Base-by-base conservation (phyloP, 192 early-diverging fungal species). In the Coemansia sp. region DNA sequence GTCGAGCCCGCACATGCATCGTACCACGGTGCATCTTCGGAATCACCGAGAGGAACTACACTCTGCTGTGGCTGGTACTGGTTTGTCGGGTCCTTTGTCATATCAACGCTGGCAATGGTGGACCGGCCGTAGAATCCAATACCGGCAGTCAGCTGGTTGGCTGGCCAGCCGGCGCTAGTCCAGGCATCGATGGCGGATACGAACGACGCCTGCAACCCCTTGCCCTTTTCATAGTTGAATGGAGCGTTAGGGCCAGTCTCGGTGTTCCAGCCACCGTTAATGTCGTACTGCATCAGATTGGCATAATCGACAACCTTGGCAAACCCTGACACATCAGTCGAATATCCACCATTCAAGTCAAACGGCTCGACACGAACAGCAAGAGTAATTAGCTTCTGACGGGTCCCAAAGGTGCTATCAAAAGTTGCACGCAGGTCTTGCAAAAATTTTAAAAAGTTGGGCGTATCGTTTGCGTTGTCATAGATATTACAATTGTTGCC, bases 231-330 rank as follows among this genome's bases (percentile, higher is more conserved):
- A 38, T 48, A 58, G 30, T 72, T 58, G 22, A 84, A 60, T 13
- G 84, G 82, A 9, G 84, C 82, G 46, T 83, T 83, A 9, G 84
- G 84, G 3, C 82, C 82, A 1, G 81, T 85, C 2, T 50, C 55
- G 15, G 53, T 33, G 42, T 64, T 72, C 82, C 80, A 86, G 6
- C 78, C 64, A 22, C 81, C 80, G 41, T 72, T 59, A 36, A 73
- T 78, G 64, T 84, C 85, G 48, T 88, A 87, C 14, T 72, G 73
- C 85, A 89, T 87, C 13, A 92, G 39, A 28, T 87, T 85, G 45
- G 87, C 79, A 19, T 75, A 80, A 51, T 83, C 78, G 5, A 91
- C 74, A 9, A 77, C 66, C 34, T 79, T 73, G 34, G 78, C 81
- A 73, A 81, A 87, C 9, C 55, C 83, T 13, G 73, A 64, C 3